Evolutionary conservation across 2,329 filamentous ascomycete species (phyloP).

Genomic region (Ceratocystis variospora): DNA sequence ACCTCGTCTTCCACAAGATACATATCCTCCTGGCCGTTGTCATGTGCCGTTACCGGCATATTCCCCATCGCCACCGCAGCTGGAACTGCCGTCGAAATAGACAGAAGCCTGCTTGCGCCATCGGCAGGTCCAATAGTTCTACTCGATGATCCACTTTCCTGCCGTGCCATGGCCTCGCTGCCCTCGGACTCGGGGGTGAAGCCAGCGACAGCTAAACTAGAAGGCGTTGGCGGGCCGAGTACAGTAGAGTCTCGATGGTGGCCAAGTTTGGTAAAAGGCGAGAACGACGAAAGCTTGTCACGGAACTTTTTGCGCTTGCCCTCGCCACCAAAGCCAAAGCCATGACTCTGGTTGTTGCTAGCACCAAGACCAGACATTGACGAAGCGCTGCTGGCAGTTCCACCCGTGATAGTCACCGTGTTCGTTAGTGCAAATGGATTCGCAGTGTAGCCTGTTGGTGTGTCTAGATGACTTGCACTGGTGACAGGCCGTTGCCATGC

Average conservation of each 20-base stretch:
- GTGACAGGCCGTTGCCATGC: conserved; percentile 24
- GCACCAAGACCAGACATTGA: not conserved
- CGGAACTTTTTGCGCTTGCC: conserved; percentile 14
- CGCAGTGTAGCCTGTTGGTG: not conserved
- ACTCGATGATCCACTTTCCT: conserved; percentile 4
- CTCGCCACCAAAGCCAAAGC: conserved; percentile 26
- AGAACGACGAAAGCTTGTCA: conserved; percentile 13
- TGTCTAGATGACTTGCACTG: conserved; percentile 24
- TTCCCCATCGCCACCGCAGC: not conserved
- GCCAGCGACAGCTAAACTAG: not conserved
- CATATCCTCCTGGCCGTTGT: conserved; percentile 17
- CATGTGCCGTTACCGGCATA: conserved; percentile 12
- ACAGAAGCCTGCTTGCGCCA: not conserved
- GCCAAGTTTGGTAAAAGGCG: conserved; percentile 17
- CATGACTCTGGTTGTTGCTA: conserved; percentile 11
- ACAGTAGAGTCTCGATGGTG: not conserved
- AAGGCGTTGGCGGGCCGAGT: not conserved
- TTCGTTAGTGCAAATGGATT: conserved; percentile 19
- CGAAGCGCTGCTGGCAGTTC: conserved; percentile 11
- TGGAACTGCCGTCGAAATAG: not conserved
- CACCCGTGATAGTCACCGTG: conserved; percentile 23
- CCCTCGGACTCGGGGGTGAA: not conserved
- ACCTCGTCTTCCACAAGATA: conserved; percentile 16
- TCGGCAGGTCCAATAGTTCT: not conserved
- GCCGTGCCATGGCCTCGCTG: conserved; percentile 6